These are phyloP conservation scores for Vitis labrusca DNA, from an alignment of 164 flowering plant genomes.

Conservation along the genomic window DNA sequence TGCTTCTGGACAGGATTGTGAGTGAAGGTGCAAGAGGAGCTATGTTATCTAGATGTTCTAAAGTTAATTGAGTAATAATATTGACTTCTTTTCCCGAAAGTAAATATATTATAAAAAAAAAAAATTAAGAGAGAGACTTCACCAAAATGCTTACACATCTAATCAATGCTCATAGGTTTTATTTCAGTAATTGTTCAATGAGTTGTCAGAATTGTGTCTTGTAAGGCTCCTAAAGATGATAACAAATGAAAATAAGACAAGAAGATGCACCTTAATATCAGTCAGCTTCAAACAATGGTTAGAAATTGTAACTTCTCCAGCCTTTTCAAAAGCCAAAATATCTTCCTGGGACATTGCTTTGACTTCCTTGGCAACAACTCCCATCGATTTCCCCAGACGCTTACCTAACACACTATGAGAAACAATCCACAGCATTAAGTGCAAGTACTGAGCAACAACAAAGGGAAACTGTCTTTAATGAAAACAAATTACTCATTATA, in stretches of 20 bases:
- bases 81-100: no score
- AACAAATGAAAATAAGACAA: background rate
- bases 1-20: no score
- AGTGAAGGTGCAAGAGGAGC: no score
- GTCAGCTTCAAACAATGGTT: slow-evolving; percentile 57
- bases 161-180: no score
- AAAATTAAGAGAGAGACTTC: no score
- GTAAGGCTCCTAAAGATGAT: background rate
- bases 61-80: no score
- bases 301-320: slow-evolving; percentile 70
- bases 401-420: slow-evolving; percentile 70
- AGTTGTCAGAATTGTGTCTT: no score
- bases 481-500: background rate
- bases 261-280: slow-evolving; percentile 69
- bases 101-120: no score
- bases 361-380: slow-evolving; percentile 75
- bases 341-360: slow-evolving; percentile 88
- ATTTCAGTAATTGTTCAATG: no score
- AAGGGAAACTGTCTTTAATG: background rate
- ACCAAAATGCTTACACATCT: no score
- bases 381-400: slow-evolving; percentile 91
- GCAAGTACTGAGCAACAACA: background rate
- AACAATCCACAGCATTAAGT: slow-evolving; percentile 6
- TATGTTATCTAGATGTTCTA: no score
- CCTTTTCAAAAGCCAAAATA: slow-evolving; percentile 71